These are phyloP conservation scores for Ogataea pini DNA, from an alignment of 805 yeast genomes.

Conservation along the genomic window DNA sequence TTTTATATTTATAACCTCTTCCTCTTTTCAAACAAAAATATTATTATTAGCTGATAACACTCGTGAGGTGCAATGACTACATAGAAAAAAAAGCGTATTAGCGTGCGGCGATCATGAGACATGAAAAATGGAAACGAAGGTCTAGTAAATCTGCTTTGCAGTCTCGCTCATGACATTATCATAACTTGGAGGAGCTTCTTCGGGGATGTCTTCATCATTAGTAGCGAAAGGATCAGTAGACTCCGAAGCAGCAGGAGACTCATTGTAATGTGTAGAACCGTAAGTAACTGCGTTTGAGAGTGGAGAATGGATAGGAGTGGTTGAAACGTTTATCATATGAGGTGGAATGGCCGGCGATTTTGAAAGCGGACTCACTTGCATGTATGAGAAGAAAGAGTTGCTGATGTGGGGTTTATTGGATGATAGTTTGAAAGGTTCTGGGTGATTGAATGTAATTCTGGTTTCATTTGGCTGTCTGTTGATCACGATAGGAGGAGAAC, in stretches of 20 bases:
- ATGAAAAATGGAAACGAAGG: not conserved
- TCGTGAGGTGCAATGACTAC: too few species aligned
- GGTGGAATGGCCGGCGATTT: constrained; percentile 12
- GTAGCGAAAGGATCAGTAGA: not conserved
- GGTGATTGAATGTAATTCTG: constrained; percentile 31
- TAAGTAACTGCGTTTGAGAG: constrained; percentile 15
- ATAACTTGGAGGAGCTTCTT: constrained; percentile 39
- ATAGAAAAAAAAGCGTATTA: not conserved
- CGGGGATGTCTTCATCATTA: constrained; percentile 13
- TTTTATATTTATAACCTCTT: not conserved
- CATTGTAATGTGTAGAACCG: constrained; percentile 15
- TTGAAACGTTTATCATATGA: constrained; percentile 1
- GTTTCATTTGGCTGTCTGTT: constrained; percentile 32
- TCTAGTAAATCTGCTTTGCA: constrained; percentile 26
- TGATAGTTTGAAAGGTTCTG: constrained; percentile 34
- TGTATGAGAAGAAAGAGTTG: constrained; percentile 12
- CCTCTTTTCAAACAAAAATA: not conserved
- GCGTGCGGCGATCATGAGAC: not conserved
- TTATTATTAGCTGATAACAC: not conserved
- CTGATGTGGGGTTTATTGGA: constrained; percentile 1
- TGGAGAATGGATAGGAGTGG: constrained; percentile 12
- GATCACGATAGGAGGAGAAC: constrained; percentile 21
- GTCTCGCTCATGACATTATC: constrained; percentile 39
- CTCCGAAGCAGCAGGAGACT: not conserved
- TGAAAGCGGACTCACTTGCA: constrained; percentile 29